Base-by-base conservation (phyloP, 2,329 filamentous ascomycete genomes). In the Talaromyces albobiverticillius region DNA sequence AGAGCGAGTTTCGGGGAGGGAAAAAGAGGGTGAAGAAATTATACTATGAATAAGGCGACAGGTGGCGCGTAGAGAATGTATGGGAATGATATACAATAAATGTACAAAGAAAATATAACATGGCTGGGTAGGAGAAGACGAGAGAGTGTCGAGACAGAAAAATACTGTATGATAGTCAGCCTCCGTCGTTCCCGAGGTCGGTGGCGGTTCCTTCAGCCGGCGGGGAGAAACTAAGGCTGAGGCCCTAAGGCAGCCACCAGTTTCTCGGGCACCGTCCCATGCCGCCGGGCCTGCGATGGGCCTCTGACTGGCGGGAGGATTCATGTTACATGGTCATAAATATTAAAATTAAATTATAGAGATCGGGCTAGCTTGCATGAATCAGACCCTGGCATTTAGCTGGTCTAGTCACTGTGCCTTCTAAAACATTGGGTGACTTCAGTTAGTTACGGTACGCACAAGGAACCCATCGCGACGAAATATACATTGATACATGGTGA, bases 11-110 rank as follows among this genome's bases (percentile, higher is more conserved):
- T 18, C 46, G 49, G 40, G 16, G n/a, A 26, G 26, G 25, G 18
- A 45, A 46, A 46, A 57, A 29, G 38, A 25, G 8, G 18, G 40
- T 36, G 23, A 25, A 22, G 34, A 29, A 52, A 45, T 52, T 52
- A 57, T 51, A 53, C 56, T 52, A 54, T 46, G 56, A 57, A 58
- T 61, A 60, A 58, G 36, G 46, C 22, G 49, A 47, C 45, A 40
- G 36, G 20, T 14, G 26, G 52, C 46, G 52, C 51, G 54, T 41
- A 53, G 32, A 47, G 38, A 53, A 49, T 31, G 41, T 42, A 38
- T 34, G 23, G 29, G 42, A 45, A 56, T 51, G 48, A 60, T 55
- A 51, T 53, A 57, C 45, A 60, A 50, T 45, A 54, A 38, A 40
- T 61, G 58, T 61, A 57, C 60, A 52, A 48, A 36, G 49, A 25